phyloP scores from a whole-genome alignment of 83 land plant species.

The Isoetes engelmannii region DNA sequence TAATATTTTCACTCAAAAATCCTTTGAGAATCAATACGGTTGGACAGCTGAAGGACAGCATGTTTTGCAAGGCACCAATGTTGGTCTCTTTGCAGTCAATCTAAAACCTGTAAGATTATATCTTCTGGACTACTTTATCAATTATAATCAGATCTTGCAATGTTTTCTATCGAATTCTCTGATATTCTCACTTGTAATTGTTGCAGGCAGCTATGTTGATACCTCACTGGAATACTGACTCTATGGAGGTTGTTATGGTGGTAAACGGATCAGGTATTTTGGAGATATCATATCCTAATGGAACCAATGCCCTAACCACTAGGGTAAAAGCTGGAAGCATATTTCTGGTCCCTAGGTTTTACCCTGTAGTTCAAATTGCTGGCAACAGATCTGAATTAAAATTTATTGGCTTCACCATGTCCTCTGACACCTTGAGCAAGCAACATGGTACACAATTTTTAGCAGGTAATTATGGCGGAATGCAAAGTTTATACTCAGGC shows the following conservation, averaged over 20 bases:
- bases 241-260: constrained; percentile 55
- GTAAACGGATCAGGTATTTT: constrained; percentile 46
- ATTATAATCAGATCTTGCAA: no score
- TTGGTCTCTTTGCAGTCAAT: no score
- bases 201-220: constrained; percentile 66
- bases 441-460: constrained; percentile 57
- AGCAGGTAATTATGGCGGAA: constrained; percentile 11
- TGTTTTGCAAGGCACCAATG: no score
- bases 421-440: constrained; percentile 16
- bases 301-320: constrained; percentile 42
- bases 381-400: constrained; percentile 45
- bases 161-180: no score
- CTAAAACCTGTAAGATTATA: no score
- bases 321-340: constrained; percentile 46
- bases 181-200: no score
- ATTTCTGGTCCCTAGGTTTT: constrained; percentile 61
- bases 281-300: constrained; percentile 58
- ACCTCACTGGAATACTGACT: constrained; percentile 58
- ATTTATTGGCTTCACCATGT: constrained; percentile 74
- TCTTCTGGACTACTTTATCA: no score
- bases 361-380: constrained; percentile 65
- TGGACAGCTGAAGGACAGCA: no score
- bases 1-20: no score
- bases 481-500: no score
- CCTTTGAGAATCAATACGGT: no score